Percentiles rank a stretch among this genome's conserved stretches.
These are phyloP conservation scores for Cyathus striatus DNA, from an alignment of 768 basidiomycete species.

Conservation along the genomic window DNA sequence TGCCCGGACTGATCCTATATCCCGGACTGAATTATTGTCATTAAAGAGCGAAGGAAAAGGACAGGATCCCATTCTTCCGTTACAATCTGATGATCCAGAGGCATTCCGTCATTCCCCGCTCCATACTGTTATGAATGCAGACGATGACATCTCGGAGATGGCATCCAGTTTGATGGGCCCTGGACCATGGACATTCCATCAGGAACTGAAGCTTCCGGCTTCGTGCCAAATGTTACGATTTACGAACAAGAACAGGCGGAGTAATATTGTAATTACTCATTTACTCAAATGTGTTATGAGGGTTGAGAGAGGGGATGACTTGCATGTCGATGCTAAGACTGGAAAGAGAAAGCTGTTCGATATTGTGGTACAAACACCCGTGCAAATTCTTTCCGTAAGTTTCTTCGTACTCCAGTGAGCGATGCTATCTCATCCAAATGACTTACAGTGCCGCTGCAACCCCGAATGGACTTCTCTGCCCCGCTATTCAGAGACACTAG, in stretches of 20 bases:
- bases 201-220: conserved; percentile 62
- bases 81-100: conserved; percentile 63
- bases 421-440: too few relatives aligned
- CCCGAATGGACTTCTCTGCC: conserved; percentile 78
- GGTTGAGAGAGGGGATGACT: conserved; percentile 77
- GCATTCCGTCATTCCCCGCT: conserved; percentile 68
- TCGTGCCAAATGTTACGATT: conserved; percentile 62
- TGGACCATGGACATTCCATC: conserved; percentile 85
- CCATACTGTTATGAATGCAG: conserved; percentile 38
- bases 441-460: conserved; percentile 69
- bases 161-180: conserved; percentile 64
- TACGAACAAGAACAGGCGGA: conserved; percentile 73
- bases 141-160: conserved; percentile 49
- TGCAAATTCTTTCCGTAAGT: conserved; percentile 84
- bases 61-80: conserved; percentile 68
- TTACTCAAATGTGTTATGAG: conserved; percentile 76
- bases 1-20: conserved; percentile 63
- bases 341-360: conserved; percentile 82
- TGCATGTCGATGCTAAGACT: conserved; percentile 51
- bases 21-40: conserved; percentile 55
- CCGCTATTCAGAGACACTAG: conserved; percentile 54
- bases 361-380: conserved; percentile 79
- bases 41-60: conserved; percentile 53
- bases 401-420: too few relatives aligned
- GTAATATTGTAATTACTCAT: conserved; percentile 75